Evolutionary conservation across 1,139 yeast species (phyloP), one percentile per base, ranked within the genome.

Genomic region (Casaregolazyma suthepensis): DNA sequence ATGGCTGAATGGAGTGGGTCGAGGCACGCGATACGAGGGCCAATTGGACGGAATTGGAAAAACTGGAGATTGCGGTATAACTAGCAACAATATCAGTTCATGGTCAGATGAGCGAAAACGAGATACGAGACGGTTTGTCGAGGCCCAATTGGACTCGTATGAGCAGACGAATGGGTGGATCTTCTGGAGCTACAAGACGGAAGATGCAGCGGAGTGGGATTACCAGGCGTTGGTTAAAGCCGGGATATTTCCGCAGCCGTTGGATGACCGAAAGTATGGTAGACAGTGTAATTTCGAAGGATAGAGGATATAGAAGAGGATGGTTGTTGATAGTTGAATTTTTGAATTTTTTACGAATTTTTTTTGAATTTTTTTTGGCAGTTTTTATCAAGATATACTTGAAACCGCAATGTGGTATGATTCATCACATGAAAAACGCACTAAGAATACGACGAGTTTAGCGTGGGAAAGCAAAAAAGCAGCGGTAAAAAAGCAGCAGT

Each of bases 1-100:
- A 57, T 88, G 96, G 96, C 75, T 93, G 57, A 93, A 93, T 65
- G 98, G 98, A 62, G 95, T 88, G 45, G 88, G 89, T 47, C 75
- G 83, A 54, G 96, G 96, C 52, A 84, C 97, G 22, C 81, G 98
- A 64, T 90, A 79, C 72, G 90, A 87, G 51, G 95, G 89, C 22
- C 74, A 85, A 50, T 86, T 71, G 37, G 66, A 68, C 47, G 65
- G 65, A 57, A 71, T 80, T 29, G 71, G 75, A 26, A 75, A 74
- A 63, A 73, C 82, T 55, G 96, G 91, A 20, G 72, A 83, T 2
- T 89, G 96, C 71, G 78, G 71, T 50, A 81, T 79, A 62, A 15
- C 17, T 13, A 15, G 79, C 62, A 77, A 80, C 56, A 81, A 83
- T 61, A 66, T 76, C 53, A 63, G 70, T 45, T 67, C 76, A 45